Evolutionary conservation across 2,329 filamentous ascomycete species (phyloP).

Genomic region (Talaromyces rugulosus): DNA sequence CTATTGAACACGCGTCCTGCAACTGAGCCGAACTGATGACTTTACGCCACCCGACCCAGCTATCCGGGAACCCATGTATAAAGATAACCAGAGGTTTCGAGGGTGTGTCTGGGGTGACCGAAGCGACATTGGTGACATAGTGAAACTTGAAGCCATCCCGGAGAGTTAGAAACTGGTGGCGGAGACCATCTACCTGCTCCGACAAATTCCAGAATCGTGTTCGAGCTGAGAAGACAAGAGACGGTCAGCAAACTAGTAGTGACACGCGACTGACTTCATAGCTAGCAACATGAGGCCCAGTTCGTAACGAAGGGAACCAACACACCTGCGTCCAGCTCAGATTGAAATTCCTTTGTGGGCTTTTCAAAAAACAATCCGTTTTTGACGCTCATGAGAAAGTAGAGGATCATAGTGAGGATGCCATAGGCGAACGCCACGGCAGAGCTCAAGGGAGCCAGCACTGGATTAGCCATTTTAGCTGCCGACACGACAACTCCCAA

Average conservation of each 20-base stretch:
- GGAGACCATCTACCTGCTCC: conserved; percentile 42
- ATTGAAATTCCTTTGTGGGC: conserved; percentile 34
- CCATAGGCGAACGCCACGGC: conserved; percentile 28
- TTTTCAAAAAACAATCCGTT: conserved; percentile 35
- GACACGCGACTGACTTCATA: neutral
- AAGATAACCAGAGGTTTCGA: conserved; percentile 47
- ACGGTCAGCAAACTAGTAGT: neutral
- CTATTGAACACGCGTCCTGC: conserved; percentile 39
- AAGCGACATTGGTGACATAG: conserved; percentile 45
- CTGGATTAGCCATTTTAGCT: conserved; percentile 19
- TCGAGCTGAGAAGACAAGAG: conserved; percentile 37
- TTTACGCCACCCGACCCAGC: conserved; percentile 52
- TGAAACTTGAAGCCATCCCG: conserved; percentile 50
- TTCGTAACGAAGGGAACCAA: neutral
- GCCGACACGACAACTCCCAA: neutral
- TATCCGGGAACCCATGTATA: conserved; percentile 59
- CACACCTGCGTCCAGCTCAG: conserved; percentile 40
- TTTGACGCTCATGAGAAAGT: conserved; percentile 24
- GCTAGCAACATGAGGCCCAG: neutral
- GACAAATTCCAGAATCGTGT: conserved; percentile 53
- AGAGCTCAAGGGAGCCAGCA: conserved; percentile 18
- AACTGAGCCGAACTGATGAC: conserved; percentile 41
- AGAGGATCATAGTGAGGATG: conserved; percentile 31
- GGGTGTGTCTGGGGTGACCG: conserved; percentile 18
- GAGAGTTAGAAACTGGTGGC: conserved; percentile 50